A percentile compares a stretch with the other conserved stretches of the same genome.
These are phyloP conservation scores for Thermothielavioides terrestris DNA, from an alignment of 495 filamentous ascomycete species.

Conservation along the genomic window DNA sequence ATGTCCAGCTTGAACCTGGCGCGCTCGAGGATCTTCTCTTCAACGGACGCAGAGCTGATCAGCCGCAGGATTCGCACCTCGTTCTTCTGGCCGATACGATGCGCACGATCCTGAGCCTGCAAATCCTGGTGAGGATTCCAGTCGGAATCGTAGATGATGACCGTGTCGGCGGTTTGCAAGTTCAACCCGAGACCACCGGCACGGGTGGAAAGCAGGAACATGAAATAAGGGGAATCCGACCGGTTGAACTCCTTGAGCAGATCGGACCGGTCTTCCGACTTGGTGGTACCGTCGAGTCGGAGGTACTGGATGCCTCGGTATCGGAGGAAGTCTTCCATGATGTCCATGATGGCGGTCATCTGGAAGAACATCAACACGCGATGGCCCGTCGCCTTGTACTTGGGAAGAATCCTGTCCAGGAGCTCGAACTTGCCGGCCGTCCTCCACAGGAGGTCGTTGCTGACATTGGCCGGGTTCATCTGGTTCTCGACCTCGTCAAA, in stretches of 20 bases:
- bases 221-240: slow-evolving; percentile 84
- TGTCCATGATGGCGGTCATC: slow-evolving; percentile 99
- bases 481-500: slow-evolving; percentile 97
- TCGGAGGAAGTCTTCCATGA: slow-evolving; percentile 97
- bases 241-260: slow-evolving; percentile 84
- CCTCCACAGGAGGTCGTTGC: slow-evolving; percentile 91
- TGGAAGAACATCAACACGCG: slow-evolving; percentile 99
- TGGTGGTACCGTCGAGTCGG: slow-evolving; percentile 90
- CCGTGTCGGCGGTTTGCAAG: slow-evolving; percentile 92
- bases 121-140: slow-evolving; percentile 99
- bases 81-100: slow-evolving; percentile 99
- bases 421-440: slow-evolving; percentile 97
- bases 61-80: slow-evolving; percentile 93
- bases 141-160: slow-evolving; percentile 99
- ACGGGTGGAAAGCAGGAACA: slow-evolving; percentile 97
- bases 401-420: slow-evolving; percentile 83
- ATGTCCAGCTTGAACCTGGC: slow-evolving; percentile 97
- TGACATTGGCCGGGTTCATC: slow-evolving; percentile 81
- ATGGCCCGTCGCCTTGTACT: slow-evolving; percentile 82
- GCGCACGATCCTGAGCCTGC: slow-evolving; percentile 97
- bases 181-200: slow-evolving; percentile 97
- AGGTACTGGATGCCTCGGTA: slow-evolving; percentile 74
- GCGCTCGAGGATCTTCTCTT: slow-evolving; percentile 96
- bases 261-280: slow-evolving; percentile 92
- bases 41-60: slow-evolving; percentile 93